These are phyloP conservation scores for Pleurozium schreberi DNA, from an alignment of 225 moss, liverwort and hornwort genomes.

Conservation along the genomic window DNA sequence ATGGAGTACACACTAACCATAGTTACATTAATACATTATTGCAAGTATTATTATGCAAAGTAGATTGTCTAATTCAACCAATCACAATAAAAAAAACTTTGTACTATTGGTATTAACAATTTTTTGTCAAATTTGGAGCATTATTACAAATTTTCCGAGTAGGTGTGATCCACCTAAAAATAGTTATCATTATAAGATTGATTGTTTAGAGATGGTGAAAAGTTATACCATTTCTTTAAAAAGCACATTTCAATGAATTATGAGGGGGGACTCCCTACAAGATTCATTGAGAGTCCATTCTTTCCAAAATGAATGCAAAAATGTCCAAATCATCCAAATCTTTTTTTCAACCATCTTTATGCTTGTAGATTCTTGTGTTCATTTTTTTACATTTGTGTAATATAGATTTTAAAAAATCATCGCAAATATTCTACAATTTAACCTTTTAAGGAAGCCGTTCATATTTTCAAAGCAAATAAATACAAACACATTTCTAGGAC, in stretches of 20 bases:
- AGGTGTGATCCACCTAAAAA: fast-evolving
- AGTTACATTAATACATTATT: too few species aligned
- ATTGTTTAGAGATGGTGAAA: fast-evolving
- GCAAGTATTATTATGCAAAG: too few species aligned
- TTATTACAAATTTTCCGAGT: neutral
- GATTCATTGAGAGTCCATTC: fast-evolving
- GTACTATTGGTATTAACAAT: fast-evolving
- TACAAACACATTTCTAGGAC: fast-evolving
- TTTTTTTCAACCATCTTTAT: neutral
- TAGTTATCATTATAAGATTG: neutral
- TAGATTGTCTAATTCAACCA: neutral
- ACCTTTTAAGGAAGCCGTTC: too few species aligned
- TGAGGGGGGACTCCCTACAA: fast-evolving
- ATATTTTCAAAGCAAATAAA: too few species aligned
- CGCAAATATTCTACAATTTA: neutral
- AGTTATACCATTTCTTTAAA: neutral
- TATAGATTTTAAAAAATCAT: neutral
- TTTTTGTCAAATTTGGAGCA: neutral
- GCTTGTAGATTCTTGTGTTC: neutral
- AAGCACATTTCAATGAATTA: neutral
- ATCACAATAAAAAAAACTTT: too few species aligned
- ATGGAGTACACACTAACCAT: fast-evolving
- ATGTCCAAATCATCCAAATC: neutral
- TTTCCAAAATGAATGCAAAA: neutral
- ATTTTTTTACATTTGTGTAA: neutral